Evolutionary conservation across 2,329 filamentous ascomycete genomes (phyloP), one percentile per base, ranked within the genome.

Genomic region (Fusarium neocosmosporiellum): DNA sequence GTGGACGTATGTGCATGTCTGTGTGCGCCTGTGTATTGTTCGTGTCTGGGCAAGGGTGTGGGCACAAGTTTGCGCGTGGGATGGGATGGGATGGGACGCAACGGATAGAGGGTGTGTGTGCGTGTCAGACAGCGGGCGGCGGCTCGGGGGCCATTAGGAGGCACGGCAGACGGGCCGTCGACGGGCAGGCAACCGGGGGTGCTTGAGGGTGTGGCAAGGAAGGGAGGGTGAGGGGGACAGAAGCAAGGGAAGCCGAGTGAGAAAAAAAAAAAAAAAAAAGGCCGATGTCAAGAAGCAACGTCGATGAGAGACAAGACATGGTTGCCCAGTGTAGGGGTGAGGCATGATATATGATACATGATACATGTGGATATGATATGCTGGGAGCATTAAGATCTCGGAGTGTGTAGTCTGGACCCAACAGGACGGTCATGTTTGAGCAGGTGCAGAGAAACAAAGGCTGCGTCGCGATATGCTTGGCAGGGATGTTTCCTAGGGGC

Each of bases 101-200:
- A 62, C 22, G 55, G 54, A 46, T 57, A 39, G 54, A 63, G 67
- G 46, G 60, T 63, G 67, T 73, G 67, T 67, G 71, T 67, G 70
- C 67, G 67, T 70, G 66, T 75, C 73, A 77, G 69, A 74, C 64
- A 64, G 62, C 67, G 66, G 72, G 66, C 67, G 72, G 66, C 67
- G 67, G 75, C 63, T 77, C 65, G 64, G 67, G 59, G 70, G 63
- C 65, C 72, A 74, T 73, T 69, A 67, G 55, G 70, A 75, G 70
- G 70, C 67, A 74, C 74, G 75, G 75, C 70, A 75, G 75, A 74
- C 74, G 75, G 75, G 65, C 75, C 75, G 75, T 75, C 59, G 55
- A 71, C 66, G 68, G 70, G 70, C 59, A 66, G 62, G 66, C 63
- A 67, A 59, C 63, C 59, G 67, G 70, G 71, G 65, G 66, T 55